Percentiles rank a stretch among this genome's conserved stretches.
phyloP scores from a whole-genome alignment of 768 basidiomycete species.

The Solioccasus polychromus region DNA sequence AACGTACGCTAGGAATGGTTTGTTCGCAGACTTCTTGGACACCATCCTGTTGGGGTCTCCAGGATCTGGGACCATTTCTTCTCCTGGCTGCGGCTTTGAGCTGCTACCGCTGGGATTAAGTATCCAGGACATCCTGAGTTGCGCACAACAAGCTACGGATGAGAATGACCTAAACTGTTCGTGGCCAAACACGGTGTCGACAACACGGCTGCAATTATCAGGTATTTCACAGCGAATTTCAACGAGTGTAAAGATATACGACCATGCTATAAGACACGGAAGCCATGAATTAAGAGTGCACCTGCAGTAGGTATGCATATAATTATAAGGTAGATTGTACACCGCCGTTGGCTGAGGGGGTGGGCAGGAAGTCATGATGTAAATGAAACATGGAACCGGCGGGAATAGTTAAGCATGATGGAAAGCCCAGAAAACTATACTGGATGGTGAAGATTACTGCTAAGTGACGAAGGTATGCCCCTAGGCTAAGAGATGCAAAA shows the following conservation, averaged over 20 bases:
- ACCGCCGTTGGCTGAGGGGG: constrained; percentile 24
- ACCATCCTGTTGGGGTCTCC: constrained; percentile 66
- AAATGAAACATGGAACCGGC: constrained; percentile 19
- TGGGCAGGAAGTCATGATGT: constrained; percentile 25
- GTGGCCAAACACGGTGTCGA: neutral
- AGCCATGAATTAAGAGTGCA: constrained; percentile 27
- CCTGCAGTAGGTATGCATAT: constrained; percentile 34
- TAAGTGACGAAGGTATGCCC: constrained; percentile 29
- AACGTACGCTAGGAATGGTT: constrained; percentile 77
- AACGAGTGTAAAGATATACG: constrained; percentile 6
- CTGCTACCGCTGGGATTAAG: constrained; percentile 41
- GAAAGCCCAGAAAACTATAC: constrained; percentile 23
- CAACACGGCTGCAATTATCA: neutral
- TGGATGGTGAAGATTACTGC: constrained; percentile 33
- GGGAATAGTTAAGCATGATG: constrained; percentile 28
- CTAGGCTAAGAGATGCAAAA: constrained; percentile 18
- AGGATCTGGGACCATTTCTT: constrained; percentile 61
- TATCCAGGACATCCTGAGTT: constrained; percentile 62
- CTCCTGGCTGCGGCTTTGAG: constrained; percentile 37
- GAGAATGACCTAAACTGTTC: neutral
- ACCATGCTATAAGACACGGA: constrained; percentile 21
- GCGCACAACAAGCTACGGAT: neutral
- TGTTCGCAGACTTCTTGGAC: constrained; percentile 78
- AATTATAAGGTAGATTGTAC: constrained; percentile 37
- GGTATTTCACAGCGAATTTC: neutral